These are phyloP conservation scores for Monosporascus sp. DNA, from an alignment of 2,329 filamentous ascomycete species.

Conservation along the genomic window DNA sequence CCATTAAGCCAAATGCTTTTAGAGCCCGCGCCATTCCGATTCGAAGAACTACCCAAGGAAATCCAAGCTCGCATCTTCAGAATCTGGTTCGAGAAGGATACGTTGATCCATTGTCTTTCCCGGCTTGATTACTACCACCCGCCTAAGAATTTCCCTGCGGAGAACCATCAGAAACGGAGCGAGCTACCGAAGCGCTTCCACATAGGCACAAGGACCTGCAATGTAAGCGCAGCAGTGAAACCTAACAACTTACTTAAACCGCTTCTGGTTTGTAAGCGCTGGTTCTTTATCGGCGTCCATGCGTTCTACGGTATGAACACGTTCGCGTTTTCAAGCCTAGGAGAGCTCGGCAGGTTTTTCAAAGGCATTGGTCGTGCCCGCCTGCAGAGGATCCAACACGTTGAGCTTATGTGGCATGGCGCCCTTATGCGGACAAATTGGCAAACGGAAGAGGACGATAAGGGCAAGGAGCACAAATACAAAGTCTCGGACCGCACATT, in stretches of 20 bases:
- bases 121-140: constrained; percentile 32
- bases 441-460: neutral
- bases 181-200: constrained; percentile 35
- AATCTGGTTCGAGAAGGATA: constrained; percentile 28
- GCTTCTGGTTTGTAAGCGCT: constrained; percentile 34
- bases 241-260: constrained; percentile 32
- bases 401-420: constrained; percentile 36
- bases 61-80: constrained; percentile 32
- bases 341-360: constrained; percentile 44
- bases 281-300: constrained; percentile 34
- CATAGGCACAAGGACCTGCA: constrained; percentile 24
- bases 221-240: constrained; percentile 25
- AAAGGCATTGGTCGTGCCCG: constrained; percentile 33
- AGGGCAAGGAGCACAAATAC: neutral
- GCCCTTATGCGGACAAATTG: constrained; percentile 15
- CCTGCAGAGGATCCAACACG: constrained; percentile 35
- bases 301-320: constrained; percentile 44
- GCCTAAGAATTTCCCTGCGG: constrained; percentile 13
- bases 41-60: constrained; percentile 24
- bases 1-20: neutral
- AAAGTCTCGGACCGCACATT: constrained; percentile 32
- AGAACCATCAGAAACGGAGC: constrained; percentile 2
- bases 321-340: constrained; percentile 48
- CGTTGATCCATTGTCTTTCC: constrained; percentile 38
- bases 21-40: constrained; percentile 13